These are phyloP conservation scores for Fusarium euwallaceae DNA, from an alignment of 2,329 filamentous ascomycete genomes.

Conservation along the genomic window DNA sequence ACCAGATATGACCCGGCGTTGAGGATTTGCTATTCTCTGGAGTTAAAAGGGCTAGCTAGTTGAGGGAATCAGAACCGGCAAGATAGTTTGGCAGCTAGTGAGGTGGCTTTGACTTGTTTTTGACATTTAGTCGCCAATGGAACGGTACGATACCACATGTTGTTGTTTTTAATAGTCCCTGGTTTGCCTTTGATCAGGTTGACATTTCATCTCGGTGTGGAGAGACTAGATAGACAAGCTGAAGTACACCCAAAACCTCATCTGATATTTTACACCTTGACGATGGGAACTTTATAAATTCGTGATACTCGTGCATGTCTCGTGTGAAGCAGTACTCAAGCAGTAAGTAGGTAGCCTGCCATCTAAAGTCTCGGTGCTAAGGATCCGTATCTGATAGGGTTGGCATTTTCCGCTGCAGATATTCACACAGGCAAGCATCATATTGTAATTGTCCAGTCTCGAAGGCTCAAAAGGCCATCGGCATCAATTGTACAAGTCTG, in stretches of 20 bases:
- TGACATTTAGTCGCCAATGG: constrained; percentile 18
- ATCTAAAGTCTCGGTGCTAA: not conserved
- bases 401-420: not conserved
- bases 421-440: not conserved
- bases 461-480: constrained; percentile 20
- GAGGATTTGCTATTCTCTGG: constrained; percentile 10
- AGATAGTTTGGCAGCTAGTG: constrained; percentile 25
- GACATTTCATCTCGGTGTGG: not conserved
- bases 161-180: not conserved
- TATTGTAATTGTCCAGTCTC: constrained; percentile 5
- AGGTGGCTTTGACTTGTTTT: constrained; percentile 8
- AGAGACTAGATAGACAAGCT: not conserved
- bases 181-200: not conserved
- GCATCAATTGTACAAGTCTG: constrained; percentile 39
- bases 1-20: not conserved
- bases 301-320: not conserved
- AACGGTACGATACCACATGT: constrained; percentile 30
- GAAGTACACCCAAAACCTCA: not conserved
- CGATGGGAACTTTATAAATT: not conserved
- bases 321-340: not conserved
- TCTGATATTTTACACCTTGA: not conserved
- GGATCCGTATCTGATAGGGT: not conserved
- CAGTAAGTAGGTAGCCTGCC: not conserved
- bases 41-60: constrained; percentile 11
- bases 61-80: not conserved